These are phyloP conservation scores for Passalora sequoiae DNA, from an alignment of 2,329 filamentous ascomycete species.

Conservation along the genomic window DNA sequence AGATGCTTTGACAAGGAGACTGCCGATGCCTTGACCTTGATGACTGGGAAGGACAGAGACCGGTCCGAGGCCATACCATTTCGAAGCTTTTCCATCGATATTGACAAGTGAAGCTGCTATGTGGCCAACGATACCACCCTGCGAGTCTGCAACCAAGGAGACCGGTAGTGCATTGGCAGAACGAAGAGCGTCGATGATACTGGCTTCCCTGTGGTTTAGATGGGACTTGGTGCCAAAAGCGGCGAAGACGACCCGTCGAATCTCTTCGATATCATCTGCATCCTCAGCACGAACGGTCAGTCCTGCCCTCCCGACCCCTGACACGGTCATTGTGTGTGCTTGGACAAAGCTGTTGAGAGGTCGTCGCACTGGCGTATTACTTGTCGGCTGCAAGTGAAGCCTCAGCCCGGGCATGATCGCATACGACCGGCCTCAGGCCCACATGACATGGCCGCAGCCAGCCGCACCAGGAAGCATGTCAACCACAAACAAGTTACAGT, in stretches of 20 bases:
- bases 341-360: no score
- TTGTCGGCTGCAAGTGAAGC: no score
- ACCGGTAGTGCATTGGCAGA: neutral
- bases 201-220: conserved; percentile 7
- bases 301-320: neutral
- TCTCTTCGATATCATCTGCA: neutral
- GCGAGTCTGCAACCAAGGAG: conserved; percentile 4
- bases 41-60: conserved; percentile 2
- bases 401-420: no score
- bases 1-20: neutral
- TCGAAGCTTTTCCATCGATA: neutral
- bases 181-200: conserved; percentile 9
- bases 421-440: no score
- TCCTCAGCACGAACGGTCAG: neutral
- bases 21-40: conserved; percentile 8
- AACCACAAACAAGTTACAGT: no score
- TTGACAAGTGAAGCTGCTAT: conserved; percentile 7
- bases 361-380: no score
- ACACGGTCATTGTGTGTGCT: neutral
- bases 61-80: conserved; percentile 8
- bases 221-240: conserved; percentile 13
- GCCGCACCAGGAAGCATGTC: no score
- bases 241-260: conserved; percentile 2
- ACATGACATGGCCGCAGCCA: no score
- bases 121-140: conserved; percentile 1